Conservation (phyloP, 306 rosid genomes). For the Rosa persica region DNA sequence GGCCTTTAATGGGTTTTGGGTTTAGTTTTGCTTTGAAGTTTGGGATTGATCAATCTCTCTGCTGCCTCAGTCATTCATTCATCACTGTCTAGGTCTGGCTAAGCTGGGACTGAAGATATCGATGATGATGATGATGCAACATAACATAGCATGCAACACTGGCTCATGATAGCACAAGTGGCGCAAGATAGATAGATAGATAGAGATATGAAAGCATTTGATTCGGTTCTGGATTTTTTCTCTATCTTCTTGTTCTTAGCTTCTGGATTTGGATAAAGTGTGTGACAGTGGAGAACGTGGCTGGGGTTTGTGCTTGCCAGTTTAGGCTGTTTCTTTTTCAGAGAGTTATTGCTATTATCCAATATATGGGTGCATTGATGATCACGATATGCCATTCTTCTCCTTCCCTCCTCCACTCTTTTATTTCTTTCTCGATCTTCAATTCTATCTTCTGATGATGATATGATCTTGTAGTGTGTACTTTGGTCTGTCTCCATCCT, state of each 20-base stretch:
- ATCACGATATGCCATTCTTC: not conserved
- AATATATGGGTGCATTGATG: conserved; percentile 3
- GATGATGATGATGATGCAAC: not conserved
- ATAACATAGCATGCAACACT: not conserved
- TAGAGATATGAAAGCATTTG: conserved; percentile 17
- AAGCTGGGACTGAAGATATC: not conserved
- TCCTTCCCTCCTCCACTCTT: conserved; percentile 10
- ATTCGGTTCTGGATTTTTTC: conserved; percentile 5
- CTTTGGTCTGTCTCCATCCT: conserved; percentile 45
- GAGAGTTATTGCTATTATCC: conserved; percentile 14
- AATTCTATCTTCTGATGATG: not conserved
- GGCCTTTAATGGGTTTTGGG: conserved; percentile 11
- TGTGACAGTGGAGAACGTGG: conserved; percentile 54
- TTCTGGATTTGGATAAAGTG: conserved; percentile 48
- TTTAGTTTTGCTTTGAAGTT: conserved; percentile 32
- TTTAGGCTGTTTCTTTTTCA: conserved; percentile 24
- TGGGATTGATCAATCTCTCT: conserved; percentile 23
- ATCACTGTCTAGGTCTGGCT: not conserved
- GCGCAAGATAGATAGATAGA: conserved; percentile 17
- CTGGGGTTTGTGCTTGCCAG: conserved; percentile 45
- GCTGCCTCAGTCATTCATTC: not conserved
- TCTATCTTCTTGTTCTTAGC: not conserved
- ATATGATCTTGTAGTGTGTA: conserved; percentile 39
- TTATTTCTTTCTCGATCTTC: not conserved
- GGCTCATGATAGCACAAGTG: conserved; percentile 8